Percentiles rank a stretch among this genome's conserved stretches.
Evolutionary conservation across 768 basidiomycete genomes (phyloP).

Genomic region (Gloeopeniophorella convolvens): DNA sequence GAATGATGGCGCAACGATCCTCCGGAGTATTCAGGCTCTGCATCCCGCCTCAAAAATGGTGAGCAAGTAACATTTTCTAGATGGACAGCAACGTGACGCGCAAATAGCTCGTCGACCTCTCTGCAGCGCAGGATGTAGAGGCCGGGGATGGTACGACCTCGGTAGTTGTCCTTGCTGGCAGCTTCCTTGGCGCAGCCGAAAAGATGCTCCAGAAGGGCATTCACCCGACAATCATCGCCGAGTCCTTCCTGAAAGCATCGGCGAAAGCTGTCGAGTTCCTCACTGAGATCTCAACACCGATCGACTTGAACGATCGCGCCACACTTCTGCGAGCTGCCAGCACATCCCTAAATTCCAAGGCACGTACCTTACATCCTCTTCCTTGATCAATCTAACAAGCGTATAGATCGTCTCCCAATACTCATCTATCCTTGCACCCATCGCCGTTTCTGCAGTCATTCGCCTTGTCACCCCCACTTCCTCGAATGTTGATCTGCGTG

Average conservation of each 20-base stretch:
- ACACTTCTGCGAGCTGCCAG: constrained; percentile 87
- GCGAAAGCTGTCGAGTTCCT: constrained; percentile 90
- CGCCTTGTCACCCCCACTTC: constrained; percentile 85
- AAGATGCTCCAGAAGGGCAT: constrained; percentile 96
- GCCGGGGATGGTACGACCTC: constrained; percentile 98
- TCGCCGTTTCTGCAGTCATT: constrained; percentile 94
- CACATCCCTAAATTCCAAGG: constrained; percentile 96
- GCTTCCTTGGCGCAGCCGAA: constrained; percentile 88
- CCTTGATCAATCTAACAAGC: neutral
- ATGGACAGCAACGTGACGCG: neutral
- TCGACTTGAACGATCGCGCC: constrained; percentile 83
- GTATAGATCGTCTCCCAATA: constrained; percentile 96
- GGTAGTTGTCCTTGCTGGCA: constrained; percentile 94
- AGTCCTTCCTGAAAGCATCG: constrained; percentile 90
- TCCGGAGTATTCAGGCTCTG: constrained; percentile 90
- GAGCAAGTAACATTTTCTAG: neutral
- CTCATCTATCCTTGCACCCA: constrained; percentile 95
- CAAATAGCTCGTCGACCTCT: constrained; percentile 89
- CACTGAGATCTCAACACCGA: constrained; percentile 85
- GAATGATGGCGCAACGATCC: constrained; percentile 97
- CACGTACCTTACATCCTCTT: constrained; percentile 26
- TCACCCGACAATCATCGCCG: constrained; percentile 95
- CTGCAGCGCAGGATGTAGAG: constrained; percentile 96
- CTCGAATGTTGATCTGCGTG: constrained; percentile 92
- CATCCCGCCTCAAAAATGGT: constrained; percentile 99